phyloP scores from a whole-genome alignment of 345 rosid species.

The Ceriops decandra region DNA sequence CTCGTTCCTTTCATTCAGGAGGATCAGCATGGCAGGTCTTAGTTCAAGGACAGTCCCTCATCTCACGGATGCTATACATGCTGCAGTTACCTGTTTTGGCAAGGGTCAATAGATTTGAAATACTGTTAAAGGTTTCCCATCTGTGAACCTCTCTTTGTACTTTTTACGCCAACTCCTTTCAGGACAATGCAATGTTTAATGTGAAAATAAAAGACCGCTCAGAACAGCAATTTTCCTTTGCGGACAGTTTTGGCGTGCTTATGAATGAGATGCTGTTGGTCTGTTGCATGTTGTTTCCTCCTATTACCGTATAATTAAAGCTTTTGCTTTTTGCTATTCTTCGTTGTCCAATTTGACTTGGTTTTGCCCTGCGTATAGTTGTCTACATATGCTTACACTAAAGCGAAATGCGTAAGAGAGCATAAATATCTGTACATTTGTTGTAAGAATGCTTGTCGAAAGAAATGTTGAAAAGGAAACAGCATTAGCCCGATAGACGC shows the following conservation, averaged over 20 bases:
- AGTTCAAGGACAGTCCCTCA: conserved; percentile 37
- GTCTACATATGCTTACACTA: no score
- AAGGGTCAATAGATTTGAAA: conserved; percentile 4
- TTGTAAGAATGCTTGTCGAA: no score
- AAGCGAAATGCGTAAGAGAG: no score
- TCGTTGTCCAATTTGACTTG: no score
- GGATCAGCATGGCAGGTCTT: conserved; percentile 54
- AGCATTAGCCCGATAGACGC: no score
- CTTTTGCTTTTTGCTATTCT: no score
- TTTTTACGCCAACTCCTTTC: neutral
- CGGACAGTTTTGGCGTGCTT: neutral
- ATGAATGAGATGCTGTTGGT: no score
- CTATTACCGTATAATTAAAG: no score
- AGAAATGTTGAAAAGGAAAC: no score
- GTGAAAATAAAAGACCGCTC: neutral
- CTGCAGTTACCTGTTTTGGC: conserved; percentile 27
- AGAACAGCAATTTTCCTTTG: neutral
- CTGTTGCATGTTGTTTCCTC: no score
- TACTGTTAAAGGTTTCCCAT: neutral
- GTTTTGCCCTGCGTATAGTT: no score
- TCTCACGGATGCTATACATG: conserved; percentile 47
- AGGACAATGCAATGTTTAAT: neutral
- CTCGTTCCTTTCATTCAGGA: conserved; percentile 23
- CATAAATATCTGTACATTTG: no score
- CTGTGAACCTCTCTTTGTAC: neutral